A percentile compares a stretch with the other conserved stretches of the same genome.
Evolutionary conservation across 306 rosid species (phyloP).

Genomic region (Fagus sylvatica): DNA sequence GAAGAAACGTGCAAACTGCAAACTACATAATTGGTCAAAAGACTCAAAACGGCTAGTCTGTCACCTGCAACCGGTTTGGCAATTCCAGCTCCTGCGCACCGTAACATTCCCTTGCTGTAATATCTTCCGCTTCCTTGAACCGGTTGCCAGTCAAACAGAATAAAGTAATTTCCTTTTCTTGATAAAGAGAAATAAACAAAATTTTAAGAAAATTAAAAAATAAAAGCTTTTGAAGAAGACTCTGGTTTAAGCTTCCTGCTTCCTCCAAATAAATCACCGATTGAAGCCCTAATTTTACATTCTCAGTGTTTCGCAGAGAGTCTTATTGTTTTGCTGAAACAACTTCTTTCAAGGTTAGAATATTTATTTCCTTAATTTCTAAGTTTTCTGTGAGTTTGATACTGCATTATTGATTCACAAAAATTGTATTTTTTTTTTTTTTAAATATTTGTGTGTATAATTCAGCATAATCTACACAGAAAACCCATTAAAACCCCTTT

Average conservation of each 20-base stretch:
- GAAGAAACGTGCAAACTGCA: not conserved
- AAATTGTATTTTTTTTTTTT: not conserved
- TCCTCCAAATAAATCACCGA: not conserved
- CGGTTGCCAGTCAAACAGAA: not conserved
- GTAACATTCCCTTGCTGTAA: no score
- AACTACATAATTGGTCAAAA: not conserved
- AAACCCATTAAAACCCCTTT: no score
- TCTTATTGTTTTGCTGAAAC: not conserved
- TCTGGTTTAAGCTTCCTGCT: not conserved
- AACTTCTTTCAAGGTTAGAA: not conserved
- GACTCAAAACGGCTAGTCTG: not conserved
- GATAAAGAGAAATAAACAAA: not conserved
- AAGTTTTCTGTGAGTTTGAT: not conserved
- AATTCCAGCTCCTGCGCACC: not conserved
- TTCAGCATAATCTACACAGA: no score
- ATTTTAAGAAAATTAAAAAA: not conserved
- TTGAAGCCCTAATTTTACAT: not conserved
- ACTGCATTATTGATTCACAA: not conserved
- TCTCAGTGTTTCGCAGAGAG: not conserved
- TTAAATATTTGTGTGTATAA: no score
- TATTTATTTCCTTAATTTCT: no score
- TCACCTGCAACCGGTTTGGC: not conserved
- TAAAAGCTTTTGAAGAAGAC: not conserved
- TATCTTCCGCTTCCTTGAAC: not conserved
- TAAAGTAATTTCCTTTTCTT: not conserved